Percentiles rank a stretch among this genome's conserved stretches.
Evolutionary conservation across 1,284 basidiomycete species (phyloP).

Genomic region (Ustilago tritici): DNA sequence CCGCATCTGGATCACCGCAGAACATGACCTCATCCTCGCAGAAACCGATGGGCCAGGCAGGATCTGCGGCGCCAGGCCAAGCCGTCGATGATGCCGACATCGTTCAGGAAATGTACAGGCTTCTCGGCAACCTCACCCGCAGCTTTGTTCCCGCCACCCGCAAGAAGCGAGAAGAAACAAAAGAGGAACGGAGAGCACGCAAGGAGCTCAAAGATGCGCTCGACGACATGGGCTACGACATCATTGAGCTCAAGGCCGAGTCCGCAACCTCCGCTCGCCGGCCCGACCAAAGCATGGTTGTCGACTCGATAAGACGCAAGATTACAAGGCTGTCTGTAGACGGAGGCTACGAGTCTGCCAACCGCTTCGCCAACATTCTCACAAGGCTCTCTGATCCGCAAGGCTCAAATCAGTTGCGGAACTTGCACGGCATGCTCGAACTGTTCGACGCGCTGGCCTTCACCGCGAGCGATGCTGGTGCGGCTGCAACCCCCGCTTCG

Average conservation of each 20-base stretch:
- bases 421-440: constrained; percentile 45
- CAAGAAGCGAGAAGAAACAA: constrained; percentile 47
- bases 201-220: constrained; percentile 50
- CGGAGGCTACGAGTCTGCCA: constrained; percentile 49
- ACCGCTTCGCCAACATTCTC: constrained; percentile 37
- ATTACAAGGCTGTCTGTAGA: constrained; percentile 42
- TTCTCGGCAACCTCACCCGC: constrained; percentile 50
- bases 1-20: not conserved
- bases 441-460: constrained; percentile 42
- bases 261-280: constrained; percentile 18
- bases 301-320: constrained; percentile 46
- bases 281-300: constrained; percentile 23
- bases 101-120: constrained; percentile 46
- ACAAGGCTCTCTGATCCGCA: constrained; percentile 31
- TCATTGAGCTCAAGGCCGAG: constrained; percentile 48
- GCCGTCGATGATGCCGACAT: constrained; percentile 42
- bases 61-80: constrained; percentile 13
- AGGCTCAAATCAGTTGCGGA: constrained; percentile 20
- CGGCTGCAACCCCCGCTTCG: constrained; percentile 31
- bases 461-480: constrained; percentile 31
- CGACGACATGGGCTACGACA: constrained; percentile 53
- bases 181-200: constrained; percentile 38
- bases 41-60: constrained; percentile 11
- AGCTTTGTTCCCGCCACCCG: constrained; percentile 51
- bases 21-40: constrained; percentile 3